Evolutionary conservation across 2,329 filamentous ascomycete genomes (phyloP).

Genomic region (Sphaerulina vaccinii): DNA sequence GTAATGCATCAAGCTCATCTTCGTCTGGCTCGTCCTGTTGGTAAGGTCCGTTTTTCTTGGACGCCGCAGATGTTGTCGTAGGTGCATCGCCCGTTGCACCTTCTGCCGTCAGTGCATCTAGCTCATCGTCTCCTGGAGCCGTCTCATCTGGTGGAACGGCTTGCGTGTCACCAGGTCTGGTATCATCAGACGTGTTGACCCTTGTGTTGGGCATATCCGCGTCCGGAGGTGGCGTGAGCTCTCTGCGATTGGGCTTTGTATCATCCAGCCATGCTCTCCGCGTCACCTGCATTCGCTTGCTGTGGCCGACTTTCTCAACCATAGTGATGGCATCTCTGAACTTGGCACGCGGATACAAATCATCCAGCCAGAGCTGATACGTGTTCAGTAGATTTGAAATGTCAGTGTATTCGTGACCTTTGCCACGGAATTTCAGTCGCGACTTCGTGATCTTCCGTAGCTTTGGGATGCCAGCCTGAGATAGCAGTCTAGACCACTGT

Average conservation of each 20-base stretch:
- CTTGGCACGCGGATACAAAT: constrained; percentile 89
- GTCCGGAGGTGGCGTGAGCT: constrained; percentile 17
- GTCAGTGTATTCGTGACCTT: constrained; percentile 94
- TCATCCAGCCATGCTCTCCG: constrained; percentile 84
- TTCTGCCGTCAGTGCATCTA: constrained; percentile 30
- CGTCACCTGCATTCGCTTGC: constrained; percentile 70
- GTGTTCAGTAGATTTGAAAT: constrained; percentile 77
- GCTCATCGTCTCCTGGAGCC: constrained; percentile 29
- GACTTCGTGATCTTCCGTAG: constrained; percentile 69
- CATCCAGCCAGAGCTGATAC: constrained; percentile 96
- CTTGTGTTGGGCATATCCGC: constrained; percentile 16
- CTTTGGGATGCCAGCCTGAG: constrained; percentile 77
- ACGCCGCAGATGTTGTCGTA: neutral
- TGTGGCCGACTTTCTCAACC: constrained; percentile 91
- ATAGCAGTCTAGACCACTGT: constrained; percentile 64
- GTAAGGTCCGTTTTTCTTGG: constrained; percentile 27
- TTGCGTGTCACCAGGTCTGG: constrained; percentile 2
- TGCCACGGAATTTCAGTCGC: constrained; percentile 79
- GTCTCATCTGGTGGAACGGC: neutral
- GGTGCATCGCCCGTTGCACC: constrained; percentile 6
- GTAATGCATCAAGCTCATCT: constrained; percentile 17
- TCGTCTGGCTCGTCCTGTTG: constrained; percentile 20
- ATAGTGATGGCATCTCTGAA: constrained; percentile 87
- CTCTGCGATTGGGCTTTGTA: constrained; percentile 52
- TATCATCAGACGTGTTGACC: constrained; percentile 14